A percentile compares a stretch with the other conserved stretches of the same genome.
phyloP scores from a whole-genome alignment of 805 yeast species.

The Metschnikowia chrysomelidarum region DNA sequence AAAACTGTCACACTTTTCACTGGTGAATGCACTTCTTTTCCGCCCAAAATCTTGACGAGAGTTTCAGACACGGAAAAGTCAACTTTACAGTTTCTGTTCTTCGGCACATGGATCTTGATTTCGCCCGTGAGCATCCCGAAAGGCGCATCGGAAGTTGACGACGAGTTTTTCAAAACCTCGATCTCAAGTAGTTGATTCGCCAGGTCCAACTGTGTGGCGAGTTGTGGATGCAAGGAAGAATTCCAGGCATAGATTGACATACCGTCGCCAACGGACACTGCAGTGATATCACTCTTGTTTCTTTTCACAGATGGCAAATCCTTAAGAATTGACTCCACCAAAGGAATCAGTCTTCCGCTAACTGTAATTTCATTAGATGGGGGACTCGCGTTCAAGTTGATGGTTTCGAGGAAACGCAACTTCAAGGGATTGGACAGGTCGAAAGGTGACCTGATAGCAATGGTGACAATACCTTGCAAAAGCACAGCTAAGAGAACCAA shows the following conservation, averaged over 20 bases:
- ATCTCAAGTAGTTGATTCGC: slow-evolving; percentile 48
- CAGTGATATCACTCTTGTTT: slow-evolving; percentile 26
- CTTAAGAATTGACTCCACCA: slow-evolving; percentile 41
- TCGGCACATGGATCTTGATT: slow-evolving; percentile 52
- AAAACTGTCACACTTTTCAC: slow-evolving; percentile 61
- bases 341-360: slow-evolving; percentile 50
- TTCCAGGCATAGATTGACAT: slow-evolving; percentile 52
- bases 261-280: slow-evolving; percentile 43
- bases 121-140: slow-evolving; percentile 69
- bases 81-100: slow-evolving; percentile 64
- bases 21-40: slow-evolving; percentile 42
- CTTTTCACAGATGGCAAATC: slow-evolving; percentile 66
- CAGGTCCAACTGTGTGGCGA: slow-evolving; percentile 29
- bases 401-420: slow-evolving; percentile 62
- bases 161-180: slow-evolving; percentile 50
- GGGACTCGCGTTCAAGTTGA: slow-evolving; percentile 42
- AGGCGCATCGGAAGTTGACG: slow-evolving; percentile 42
- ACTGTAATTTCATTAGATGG: slow-evolving; percentile 42
- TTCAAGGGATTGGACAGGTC: slow-evolving; percentile 64
- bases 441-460: slow-evolving; percentile 55
- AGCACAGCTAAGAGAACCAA: slow-evolving; percentile 38
- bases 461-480: slow-evolving; percentile 31
- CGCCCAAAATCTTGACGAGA: slow-evolving; percentile 23
- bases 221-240: slow-evolving; percentile 46
- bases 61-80: slow-evolving; percentile 53